Evolutionary conservation across 768 basidiomycete species (phyloP), one percentile per base, ranked within the genome.

Genomic region (Tricholoma sp.): DNA sequence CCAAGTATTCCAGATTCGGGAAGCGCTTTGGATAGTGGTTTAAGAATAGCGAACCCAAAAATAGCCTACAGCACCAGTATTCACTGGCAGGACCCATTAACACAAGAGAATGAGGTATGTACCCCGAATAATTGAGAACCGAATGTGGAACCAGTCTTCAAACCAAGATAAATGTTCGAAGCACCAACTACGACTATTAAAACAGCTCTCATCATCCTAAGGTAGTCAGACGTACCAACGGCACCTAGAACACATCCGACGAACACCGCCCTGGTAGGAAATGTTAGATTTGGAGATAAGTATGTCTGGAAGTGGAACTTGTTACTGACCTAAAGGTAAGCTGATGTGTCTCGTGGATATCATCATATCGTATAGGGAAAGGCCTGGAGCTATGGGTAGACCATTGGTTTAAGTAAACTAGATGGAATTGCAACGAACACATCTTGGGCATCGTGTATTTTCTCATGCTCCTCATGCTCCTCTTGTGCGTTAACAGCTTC

Each of bases 91-190:
- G 21, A 18, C n/a, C 16, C n/a, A 5, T 6, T 10, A 27, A 4
- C 12, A 50, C n/a, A 16, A 29, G 0, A 22, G n/a, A 1, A 22
- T 29, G 57, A 59, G 50, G 61, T 59, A 67, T 73, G 50, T 67
- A 79, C 80, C 58, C 83, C 84, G 59, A 86, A 86, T 7, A 84
- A 70, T 56, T 82, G 81, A 29, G 83, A 79, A 29, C 83, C 84
- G 66, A 86, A 85, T 2, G 82, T 84, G 66, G 83, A 84, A 21
- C 84, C 85, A 0, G 85, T 85, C 71, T 87, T 86, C 57, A 86
- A 68, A 37, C 86, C 83, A 19, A 86, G 80, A 66, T 88, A 86
- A 58, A 88, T 81, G 66, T 84, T 84, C 50, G 81, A 82, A 11
- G 84, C 81, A 49, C 80, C 78, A 24, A 85, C 80, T 66, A 37